Base-by-base conservation (phyloP, 2,329 filamentous ascomycete genomes). In the Cercospora zeae-maydis region DNA sequence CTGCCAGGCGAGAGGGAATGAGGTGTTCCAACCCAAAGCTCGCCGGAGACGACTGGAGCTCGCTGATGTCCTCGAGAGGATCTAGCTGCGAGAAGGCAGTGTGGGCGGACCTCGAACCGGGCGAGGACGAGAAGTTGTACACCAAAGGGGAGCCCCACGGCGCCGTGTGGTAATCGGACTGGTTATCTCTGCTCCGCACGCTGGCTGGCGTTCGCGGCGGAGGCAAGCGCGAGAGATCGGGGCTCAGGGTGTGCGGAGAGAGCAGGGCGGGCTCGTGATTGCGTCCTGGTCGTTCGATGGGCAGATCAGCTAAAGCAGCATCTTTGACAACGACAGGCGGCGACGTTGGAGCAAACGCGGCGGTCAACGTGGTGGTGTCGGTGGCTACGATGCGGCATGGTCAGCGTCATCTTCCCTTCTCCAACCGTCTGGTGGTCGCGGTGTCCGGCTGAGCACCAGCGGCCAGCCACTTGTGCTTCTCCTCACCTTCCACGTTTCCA, bases 61-160 rank as follows among this genome's bases (percentile, higher is more conserved):
- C 72, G 61, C 64, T 66, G 45, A 58, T 67, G 55, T 72, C 71
- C 31, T 71, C 71, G 57, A 67, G 72, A 9, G 66, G 63, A 13
- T 66, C 62, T 57, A 72, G 72, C 58, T 73, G 72, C 24, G 73
- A 72, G 31, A 70, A 65, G 21, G 70, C 73, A 37, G 73, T 74
- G 53, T 70, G 72, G 54, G 69, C 72, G 9, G 74, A 72, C 52
- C 66, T 62, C 19, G 74, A 71, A 19, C 70, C 62, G 11, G 75
- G 65, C 30, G 73, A 88, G 11, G 82, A 80, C 39, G 88, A 84
- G 65, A 83, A 83, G 60, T 90, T 88, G 34, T 59, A 59, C 33
- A 59, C 61, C 78, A 96, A 96, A 21, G 93, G 93, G 59, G 92
- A 96, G 61, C 93, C 93, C 92, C 93, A 96, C 75, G 89, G 93